A percentile compares a stretch with the other conserved stretches of the same genome.
phyloP scores from a whole-genome alignment of 192 early-diverging fungal species.

The Polychytrium aggregatum region DNA sequence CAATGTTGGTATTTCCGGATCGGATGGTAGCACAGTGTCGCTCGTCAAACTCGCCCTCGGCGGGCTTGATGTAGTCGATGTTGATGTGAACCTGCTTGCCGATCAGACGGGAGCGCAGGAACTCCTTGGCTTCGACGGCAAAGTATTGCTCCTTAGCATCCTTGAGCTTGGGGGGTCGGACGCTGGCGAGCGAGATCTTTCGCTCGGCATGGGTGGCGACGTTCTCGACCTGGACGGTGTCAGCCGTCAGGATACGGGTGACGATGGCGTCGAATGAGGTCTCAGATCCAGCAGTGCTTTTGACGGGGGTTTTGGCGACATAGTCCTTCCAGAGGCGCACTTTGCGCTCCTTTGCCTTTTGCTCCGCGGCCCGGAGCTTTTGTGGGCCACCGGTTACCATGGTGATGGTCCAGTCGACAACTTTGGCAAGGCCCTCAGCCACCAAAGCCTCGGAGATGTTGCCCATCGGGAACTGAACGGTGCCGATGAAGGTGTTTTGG shows the following conservation, averaged over 20 bases:
- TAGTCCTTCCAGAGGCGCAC: conserved; percentile 77
- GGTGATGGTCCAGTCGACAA: conserved; percentile 76
- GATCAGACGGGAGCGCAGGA: conserved; percentile 75
- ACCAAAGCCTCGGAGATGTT: conserved; percentile 87
- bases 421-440: conserved; percentile 66
- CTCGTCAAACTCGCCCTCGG: conserved; percentile 70
- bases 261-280: conserved; percentile 48
- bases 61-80: conserved; percentile 86
- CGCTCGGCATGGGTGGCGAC: conserved; percentile 29
- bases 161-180: conserved; percentile 55
- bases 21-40: conserved; percentile 81
- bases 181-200: conserved; percentile 46
- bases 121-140: conserved; percentile 79
- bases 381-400: conserved; percentile 60
- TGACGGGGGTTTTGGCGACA: conserved; percentile 41
- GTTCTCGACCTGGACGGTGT: conserved; percentile 41
- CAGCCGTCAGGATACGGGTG: conserved; percentile 45
- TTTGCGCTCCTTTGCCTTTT: conserved; percentile 62
- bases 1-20: conserved; percentile 42
- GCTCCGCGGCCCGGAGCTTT: conserved; percentile 69
- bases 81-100: conserved; percentile 66
- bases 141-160: conserved; percentile 69
- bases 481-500: conserved; percentile 62
- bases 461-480: conserved; percentile 66
- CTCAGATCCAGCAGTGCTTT: conserved; percentile 36